phyloP scores from a whole-genome alignment of 2,329 filamentous ascomycete species.

The Chaetothyriales sp. region DNA sequence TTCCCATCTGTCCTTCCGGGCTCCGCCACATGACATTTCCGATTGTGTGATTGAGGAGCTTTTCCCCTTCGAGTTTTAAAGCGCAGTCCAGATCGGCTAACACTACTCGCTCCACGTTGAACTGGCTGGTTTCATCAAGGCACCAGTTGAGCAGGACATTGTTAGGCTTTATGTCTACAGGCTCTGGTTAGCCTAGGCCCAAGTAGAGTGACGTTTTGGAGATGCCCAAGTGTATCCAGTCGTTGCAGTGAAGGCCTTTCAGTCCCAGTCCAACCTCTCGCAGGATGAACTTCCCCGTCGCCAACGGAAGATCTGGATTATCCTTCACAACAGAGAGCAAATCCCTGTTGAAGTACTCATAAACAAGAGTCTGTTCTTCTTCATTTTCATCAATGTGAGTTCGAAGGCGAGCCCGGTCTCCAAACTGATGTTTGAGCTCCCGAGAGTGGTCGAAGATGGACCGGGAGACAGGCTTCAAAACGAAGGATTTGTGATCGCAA shows the following conservation, averaged over 20 bases:
- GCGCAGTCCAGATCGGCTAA: slow-evolving; percentile 7
- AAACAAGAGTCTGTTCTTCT: slow-evolving; percentile 3
- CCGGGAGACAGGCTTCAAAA: slow-evolving; percentile 7
- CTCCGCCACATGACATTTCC: slow-evolving; percentile 13
- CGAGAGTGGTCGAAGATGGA: slow-evolving; percentile 6
- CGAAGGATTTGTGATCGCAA: slow-evolving; percentile 1
- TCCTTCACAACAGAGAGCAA: slow-evolving; percentile 1
- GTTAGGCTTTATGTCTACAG: slow-evolving; percentile 5
- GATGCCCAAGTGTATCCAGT: slow-evolving; percentile 5
- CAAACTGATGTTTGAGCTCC: slow-evolving; percentile 2
- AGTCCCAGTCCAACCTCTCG: slow-evolving; percentile 2
- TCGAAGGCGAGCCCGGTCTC: slow-evolving; percentile 2
- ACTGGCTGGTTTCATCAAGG: background rate
- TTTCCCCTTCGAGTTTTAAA: slow-evolving; percentile 5
- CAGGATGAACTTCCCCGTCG: slow-evolving; percentile 2
- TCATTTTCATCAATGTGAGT: slow-evolving; percentile 6
- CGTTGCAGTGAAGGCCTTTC: slow-evolving; percentile 5
- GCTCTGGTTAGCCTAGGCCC: background rate
- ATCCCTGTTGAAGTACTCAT: slow-evolving; percentile 4
- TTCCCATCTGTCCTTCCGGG: slow-evolving; percentile 5
- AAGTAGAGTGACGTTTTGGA: background rate
- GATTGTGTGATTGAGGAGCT: slow-evolving; percentile 5
- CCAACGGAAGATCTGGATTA: slow-evolving; percentile 1
- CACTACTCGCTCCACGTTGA: slow-evolving; percentile 2
- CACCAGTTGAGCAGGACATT: slow-evolving; percentile 4